Conservation (phyloP, 2,329 filamentous ascomycete genomes). For the Claviceps sp. region DNA sequence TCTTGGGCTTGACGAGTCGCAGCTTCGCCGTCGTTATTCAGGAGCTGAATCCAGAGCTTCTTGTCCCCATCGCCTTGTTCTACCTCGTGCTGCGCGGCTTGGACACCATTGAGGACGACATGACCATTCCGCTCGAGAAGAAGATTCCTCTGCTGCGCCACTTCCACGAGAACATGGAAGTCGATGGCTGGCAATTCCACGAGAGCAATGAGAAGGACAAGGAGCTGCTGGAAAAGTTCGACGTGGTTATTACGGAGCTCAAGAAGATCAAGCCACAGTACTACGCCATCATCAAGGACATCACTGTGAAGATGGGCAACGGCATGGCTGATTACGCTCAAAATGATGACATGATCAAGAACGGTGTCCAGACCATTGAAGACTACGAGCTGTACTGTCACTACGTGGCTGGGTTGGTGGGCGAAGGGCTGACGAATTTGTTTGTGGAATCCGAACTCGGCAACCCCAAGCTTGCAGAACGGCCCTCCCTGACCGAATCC, state of each 20-base stretch:
- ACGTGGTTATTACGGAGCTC: constrained; percentile 74
- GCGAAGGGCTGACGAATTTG: constrained; percentile 78
- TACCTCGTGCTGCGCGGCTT: constrained; percentile 85
- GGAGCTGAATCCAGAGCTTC: constrained; percentile 86
- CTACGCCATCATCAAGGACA: constrained; percentile 77
- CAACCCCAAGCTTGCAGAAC: constrained; percentile 69
- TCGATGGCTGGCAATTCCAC: constrained; percentile 82
- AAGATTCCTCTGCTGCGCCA: constrained; percentile 79
- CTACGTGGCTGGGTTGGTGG: constrained; percentile 96
- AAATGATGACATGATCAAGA: constrained; percentile 67
- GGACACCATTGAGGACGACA: constrained; percentile 98
- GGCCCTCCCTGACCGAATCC: constrained; percentile 72
- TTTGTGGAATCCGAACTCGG: constrained; percentile 81
- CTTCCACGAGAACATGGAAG: constrained; percentile 66
- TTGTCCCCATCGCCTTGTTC: constrained; percentile 81
- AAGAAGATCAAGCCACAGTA: constrained; percentile 80
- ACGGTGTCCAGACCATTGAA: constrained; percentile 68
- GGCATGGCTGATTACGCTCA: constrained; percentile 94
- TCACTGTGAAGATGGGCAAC: constrained; percentile 89
- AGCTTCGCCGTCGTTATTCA: constrained; percentile 90
- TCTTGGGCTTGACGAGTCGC: constrained; percentile 76
- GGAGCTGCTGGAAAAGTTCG: constrained; percentile 83
- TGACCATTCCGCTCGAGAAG: constrained; percentile 67
- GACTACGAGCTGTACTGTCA: constrained; percentile 97
- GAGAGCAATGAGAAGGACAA: constrained; percentile 91